Conservation (phyloP, 1,139 yeast species). For the Pneumocystis sp. region DNA sequence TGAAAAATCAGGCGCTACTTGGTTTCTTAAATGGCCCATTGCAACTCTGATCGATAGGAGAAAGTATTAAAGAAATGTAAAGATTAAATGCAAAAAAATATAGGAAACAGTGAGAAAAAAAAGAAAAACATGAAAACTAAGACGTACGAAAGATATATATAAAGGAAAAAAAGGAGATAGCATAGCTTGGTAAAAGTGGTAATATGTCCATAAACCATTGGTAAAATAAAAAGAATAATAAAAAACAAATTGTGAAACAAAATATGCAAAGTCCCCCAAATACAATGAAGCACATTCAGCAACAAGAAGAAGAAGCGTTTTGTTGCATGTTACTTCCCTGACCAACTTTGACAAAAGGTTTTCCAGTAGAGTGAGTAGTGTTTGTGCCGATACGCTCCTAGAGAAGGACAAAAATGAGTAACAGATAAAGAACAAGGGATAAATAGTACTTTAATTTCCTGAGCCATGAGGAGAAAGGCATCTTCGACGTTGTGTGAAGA, state of each 20-base stretch:
- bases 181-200: not conserved
- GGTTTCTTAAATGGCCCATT: not conserved
- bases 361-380: slow-evolving; percentile 38
- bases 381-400: slow-evolving; percentile 63
- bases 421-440: not conserved
- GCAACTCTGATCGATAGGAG: no score
- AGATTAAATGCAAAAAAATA: not conserved
- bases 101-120: not conserved
- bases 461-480: slow-evolving; percentile 96
- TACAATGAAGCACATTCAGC: slow-evolving; percentile 30
- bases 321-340: slow-evolving; percentile 75
- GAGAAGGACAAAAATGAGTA: not conserved
- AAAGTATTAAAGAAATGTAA: not conserved
- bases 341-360: slow-evolving; percentile 62
- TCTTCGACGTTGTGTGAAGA: slow-evolving; percentile 94
- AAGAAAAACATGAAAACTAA: not conserved
- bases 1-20: not conserved
- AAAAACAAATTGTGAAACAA: not conserved
- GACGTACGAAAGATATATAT: no score
- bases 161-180: not conserved
- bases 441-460: slow-evolving; percentile 62
- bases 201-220: not conserved
- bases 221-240: not conserved
- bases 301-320: slow-evolving; percentile 58
- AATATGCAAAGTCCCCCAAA: not conserved